Percentiles rank a stretch among this genome's conserved stretches.
Conservation (phyloP, 2,329 filamentous ascomycete species). For the Fusarium veterinarium region DNA sequence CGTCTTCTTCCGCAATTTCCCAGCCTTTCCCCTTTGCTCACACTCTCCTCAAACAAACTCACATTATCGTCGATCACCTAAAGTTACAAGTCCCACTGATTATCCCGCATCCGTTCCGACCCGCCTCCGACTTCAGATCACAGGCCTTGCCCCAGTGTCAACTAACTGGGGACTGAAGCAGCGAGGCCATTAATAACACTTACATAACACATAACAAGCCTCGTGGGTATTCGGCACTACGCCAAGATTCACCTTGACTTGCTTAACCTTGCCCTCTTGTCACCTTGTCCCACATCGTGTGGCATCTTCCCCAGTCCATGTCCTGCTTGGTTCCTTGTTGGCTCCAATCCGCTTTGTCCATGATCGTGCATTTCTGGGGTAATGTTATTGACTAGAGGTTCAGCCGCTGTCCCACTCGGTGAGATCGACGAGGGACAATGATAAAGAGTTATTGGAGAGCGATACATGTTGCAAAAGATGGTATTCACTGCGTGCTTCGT, state of each 20-base stretch:
- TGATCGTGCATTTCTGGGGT: slow-evolving; percentile 17
- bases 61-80: slow-evolving; percentile 1
- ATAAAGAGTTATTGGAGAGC: background rate
- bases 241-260: slow-evolving; percentile 18
- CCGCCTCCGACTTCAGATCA: slow-evolving; percentile 10
- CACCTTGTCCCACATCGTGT: slow-evolving; percentile 21
- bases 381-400: background rate
- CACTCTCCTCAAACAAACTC: slow-evolving; percentile 6
- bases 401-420: background rate
- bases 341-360: background rate
- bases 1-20: slow-evolving; percentile 14
- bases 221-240: slow-evolving; percentile 23
- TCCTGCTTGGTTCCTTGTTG: slow-evolving; percentile 1
- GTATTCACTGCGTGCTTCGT: slow-evolving; percentile 14
- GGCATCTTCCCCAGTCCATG: background rate
- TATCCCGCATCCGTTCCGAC: slow-evolving; percentile 11
- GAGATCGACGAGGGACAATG: background rate
- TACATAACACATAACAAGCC: slow-evolving; percentile 17
- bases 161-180: background rate
- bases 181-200: slow-evolving; percentile 5
- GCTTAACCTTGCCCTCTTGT: background rate
- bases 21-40: background rate
- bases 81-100: slow-evolving; percentile 5
- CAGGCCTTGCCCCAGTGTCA: background rate
- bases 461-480: slow-evolving; percentile 2